Conservation (phyloP, 148 eudicot genomes). For the Rhododendron kiyosumense region DNA sequence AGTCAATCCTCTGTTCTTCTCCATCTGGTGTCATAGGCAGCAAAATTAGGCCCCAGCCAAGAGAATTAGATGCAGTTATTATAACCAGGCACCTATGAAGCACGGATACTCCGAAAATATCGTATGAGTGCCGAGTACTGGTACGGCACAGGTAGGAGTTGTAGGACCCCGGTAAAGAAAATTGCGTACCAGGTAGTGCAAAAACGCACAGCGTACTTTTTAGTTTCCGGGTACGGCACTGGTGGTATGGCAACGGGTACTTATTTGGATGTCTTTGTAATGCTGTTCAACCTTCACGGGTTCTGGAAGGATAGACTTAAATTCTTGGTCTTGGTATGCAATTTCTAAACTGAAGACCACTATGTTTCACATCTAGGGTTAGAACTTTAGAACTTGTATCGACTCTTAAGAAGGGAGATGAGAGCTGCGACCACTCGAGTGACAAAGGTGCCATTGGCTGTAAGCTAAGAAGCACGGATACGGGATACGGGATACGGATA, state of each 20-base stretch:
- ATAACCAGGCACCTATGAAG: not conserved
- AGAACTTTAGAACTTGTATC: not conserved
- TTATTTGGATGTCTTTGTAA: not conserved
- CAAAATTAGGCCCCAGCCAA: not conserved
- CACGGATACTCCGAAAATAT: not conserved
- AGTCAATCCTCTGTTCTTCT: conserved; percentile 81
- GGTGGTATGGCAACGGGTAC: not conserved
- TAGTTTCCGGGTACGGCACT: not conserved
- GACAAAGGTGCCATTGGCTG: not conserved
- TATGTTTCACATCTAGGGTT: not conserved
- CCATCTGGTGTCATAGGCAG: conserved; percentile 41
- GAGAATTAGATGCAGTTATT: not conserved
- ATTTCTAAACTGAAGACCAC: not conserved
- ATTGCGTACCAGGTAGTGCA: not conserved
- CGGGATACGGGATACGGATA: too few relatives aligned
- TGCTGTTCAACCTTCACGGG: not conserved
- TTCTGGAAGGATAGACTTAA: not conserved
- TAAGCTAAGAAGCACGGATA: too few relatives aligned
- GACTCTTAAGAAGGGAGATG: not conserved
- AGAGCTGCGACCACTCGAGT: not conserved
- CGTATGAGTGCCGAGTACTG: not conserved
- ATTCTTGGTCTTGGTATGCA: not conserved
- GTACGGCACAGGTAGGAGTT: not conserved
- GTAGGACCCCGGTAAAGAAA: not conserved
- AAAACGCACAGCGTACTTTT: not conserved